phyloP scores from a whole-genome alignment of 345 rosid species.

The Alliaria petiolata region DNA sequence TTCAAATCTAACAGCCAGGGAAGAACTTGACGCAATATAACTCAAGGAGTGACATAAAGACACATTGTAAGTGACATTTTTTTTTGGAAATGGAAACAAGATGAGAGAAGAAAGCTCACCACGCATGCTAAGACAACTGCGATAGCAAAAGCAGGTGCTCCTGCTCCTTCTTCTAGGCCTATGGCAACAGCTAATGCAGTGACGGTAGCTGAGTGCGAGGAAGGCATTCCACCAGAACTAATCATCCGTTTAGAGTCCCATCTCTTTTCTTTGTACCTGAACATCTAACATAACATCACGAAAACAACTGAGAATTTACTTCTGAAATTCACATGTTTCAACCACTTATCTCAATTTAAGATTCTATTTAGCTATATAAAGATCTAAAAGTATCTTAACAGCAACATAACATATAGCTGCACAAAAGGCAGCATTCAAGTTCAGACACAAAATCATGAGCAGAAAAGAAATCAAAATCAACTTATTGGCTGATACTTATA shows the following conservation, averaged over 20 bases:
- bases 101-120: constrained; percentile 41
- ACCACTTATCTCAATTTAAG: not conserved
- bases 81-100: not conserved
- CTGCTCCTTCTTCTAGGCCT: constrained; percentile 77
- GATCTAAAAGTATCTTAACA: not conserved
- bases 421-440: not conserved
- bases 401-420: not conserved
- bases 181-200: constrained; percentile 84
- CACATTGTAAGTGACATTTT: not conserved
- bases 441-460: not conserved
- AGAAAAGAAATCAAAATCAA: not conserved
- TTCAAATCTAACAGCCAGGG: not conserved
- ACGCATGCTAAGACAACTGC: constrained; percentile 82
- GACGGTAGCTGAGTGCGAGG: constrained; percentile 93
- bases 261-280: constrained; percentile 93
- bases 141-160: constrained; percentile 76
- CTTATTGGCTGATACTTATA: not conserved
- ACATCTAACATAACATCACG: constrained; percentile 47
- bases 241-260: constrained; percentile 92
- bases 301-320: constrained; percentile 32
- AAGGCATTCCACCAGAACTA: constrained; percentile 97
- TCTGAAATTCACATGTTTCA: not conserved
- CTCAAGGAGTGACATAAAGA: not conserved
- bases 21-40: no score
- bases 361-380: not conserved